A percentile compares a stretch with the other conserved stretches of the same genome.
phyloP scores from a whole-genome alignment of 805 yeast genomes.

The Cyberlindnera nakhonratchasimensis region DNA sequence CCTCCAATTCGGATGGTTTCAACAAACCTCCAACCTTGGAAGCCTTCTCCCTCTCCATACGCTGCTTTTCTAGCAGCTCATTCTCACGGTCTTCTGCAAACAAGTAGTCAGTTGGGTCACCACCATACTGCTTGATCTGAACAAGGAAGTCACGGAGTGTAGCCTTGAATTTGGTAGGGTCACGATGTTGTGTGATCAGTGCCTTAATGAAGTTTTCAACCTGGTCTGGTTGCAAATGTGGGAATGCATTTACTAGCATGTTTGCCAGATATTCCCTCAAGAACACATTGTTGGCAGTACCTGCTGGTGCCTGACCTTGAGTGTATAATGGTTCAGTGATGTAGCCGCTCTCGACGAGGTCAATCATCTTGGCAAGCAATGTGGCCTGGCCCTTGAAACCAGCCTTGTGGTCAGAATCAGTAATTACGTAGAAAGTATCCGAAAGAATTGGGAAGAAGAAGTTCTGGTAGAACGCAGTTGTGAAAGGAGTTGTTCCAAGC shows the following conservation, averaged over 20 bases:
- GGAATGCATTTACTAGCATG: constrained; percentile 86
- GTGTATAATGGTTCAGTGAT: constrained; percentile 76
- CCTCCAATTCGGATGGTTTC: constrained; percentile 93
- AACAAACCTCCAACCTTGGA: constrained; percentile 87
- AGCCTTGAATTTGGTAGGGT: constrained; percentile 72
- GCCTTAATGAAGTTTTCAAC: constrained; percentile 77
- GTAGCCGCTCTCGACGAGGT: constrained; percentile 72
- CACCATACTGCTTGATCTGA: constrained; percentile 93
- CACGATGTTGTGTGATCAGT: constrained; percentile 67
- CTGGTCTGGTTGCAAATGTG: constrained; percentile 82
- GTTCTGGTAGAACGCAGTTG: constrained; percentile 82
- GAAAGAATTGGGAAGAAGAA: constrained; percentile 86
- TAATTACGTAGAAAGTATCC: constrained; percentile 88
- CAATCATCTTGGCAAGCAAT: constrained; percentile 77
- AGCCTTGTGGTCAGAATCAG: constrained; percentile 97
- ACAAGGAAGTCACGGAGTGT: constrained; percentile 92
- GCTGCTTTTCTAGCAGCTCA: constrained; percentile 65
- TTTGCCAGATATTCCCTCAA: constrained; percentile 78
- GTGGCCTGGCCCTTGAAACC: constrained; percentile 89
- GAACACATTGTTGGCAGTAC: constrained; percentile 76
- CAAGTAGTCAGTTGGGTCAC: constrained; percentile 90
- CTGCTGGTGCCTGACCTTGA: constrained; percentile 77
- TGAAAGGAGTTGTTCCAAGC: constrained; percentile 63
- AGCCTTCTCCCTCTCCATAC: constrained; percentile 74
- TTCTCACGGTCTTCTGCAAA: constrained; percentile 90